Evolutionary conservation across 768 basidiomycete genomes (phyloP), one percentile per base, ranked within the genome.

Genomic region (Brasilioporus rufonigricans): DNA sequence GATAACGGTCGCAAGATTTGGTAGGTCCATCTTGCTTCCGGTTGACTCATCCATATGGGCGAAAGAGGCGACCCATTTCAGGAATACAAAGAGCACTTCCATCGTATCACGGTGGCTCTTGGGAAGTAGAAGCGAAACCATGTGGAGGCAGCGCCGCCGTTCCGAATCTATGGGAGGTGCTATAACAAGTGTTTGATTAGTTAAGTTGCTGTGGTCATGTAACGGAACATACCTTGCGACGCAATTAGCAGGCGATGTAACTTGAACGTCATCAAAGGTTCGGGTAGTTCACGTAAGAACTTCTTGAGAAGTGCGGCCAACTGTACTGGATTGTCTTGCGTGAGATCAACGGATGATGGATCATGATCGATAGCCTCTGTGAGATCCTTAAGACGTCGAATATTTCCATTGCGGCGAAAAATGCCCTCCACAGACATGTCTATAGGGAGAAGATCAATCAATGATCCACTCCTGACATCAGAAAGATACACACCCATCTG

Each of bases 391-490:
- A 98, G 77, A 55, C 93, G 85, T 50, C 93, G 83, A 66, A 98
- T 98, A 69, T 98, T 98, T 50, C 97, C 97, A 65, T 95, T 97
- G 76, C 95, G 94, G 52, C 97, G 84, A 80, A 99, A 99, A 60
- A 99, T 96, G 54, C 97, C 97, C 73, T 98, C 97, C 38, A 99
- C 81, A 10, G 97, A 98, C 92, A 99, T 94, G 75, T 99, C 97
- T 98, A 60, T 32, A 48, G 48, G 33, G 44, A 31, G 31, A 52
- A 21, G 16, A 29, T 67, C 39, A 40, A 41, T 50, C 24, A 52
- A 36, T 18, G 18, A 41, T 24, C 32, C 35, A 27, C 10, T 45
- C 41, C 27, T 48, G 27, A 50, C 32, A 33, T 44, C 40, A 57
- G 21, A 55, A 50, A 27, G 19, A 35, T 33, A 51, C 88, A 59